Evolutionary conservation across 164 flowering plant species (phyloP), one percentile per base, ranked within the genome.

Genomic region (Magnolia changhungtana): DNA sequence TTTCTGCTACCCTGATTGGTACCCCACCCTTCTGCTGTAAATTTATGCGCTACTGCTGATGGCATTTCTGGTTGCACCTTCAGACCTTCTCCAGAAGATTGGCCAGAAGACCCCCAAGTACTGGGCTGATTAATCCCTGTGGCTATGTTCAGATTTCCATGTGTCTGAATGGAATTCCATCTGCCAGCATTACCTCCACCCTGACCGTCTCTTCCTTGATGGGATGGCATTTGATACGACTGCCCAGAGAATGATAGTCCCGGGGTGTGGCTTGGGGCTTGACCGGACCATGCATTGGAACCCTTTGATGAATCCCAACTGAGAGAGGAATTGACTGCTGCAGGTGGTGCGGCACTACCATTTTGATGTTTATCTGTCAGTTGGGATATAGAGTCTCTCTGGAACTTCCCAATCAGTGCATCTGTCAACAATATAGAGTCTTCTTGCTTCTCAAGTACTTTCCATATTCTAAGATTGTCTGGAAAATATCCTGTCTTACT

Each of bases 401-500:
- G 83, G 69, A 89, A 87, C 80, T 77, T 90, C 37, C 94, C 93
- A 49, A 75, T 75, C 83, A 96, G 74, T 23, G 88, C 95, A 83
- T 90, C 94, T 68, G 86, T 85, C 79, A 96, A 74, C 80, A 90
- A 86, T 72, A 88, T 73, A 23, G 95, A 87, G 67, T 90, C 95
- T 7, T 90, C 92, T 80, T 85, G 88, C 52, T 66, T 85, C 79
- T 88, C 92, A 16, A 79, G 69, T 50, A 78, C 71, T 76, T 68
- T 92, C 99, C 99, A 96, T 50, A 96, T 88, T 78, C 78, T 87
- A 67, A 92, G 84, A 74, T 90, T 84, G 19, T 84, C 81, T 18
- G 99, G 99, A 64, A 96, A 96, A 75, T 89, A 94, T 24, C 97
- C 97, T 29, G 90, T 89, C 63, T 85, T 87, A 79, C 80, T 90